Percentiles rank a stretch among this genome's conserved stretches.
Evolutionary conservation across 768 basidiomycete species (phyloP).

Genomic region (Serpula lacrymans): DNA sequence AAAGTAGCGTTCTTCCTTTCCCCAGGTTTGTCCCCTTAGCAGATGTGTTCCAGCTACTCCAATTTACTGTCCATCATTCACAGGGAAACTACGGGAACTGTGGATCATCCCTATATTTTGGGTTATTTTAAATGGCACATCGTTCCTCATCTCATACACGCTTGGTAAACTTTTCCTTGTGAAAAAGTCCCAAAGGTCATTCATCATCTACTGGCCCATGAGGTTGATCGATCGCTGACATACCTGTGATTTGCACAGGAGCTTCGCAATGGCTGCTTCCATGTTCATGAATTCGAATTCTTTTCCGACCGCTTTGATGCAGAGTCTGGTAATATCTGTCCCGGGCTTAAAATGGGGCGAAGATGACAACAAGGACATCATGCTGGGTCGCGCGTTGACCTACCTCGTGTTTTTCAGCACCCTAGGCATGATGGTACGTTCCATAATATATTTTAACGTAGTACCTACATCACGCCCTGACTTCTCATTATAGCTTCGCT

Average conservation of each 20-base stretch:
- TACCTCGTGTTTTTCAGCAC: constrained; percentile 93
- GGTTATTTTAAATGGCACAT: constrained; percentile 66
- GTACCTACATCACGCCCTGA: not conserved
- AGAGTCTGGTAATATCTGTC: constrained; percentile 81
- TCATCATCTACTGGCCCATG: not conserved
- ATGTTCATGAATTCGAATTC: constrained; percentile 97
- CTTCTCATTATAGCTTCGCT: constrained; percentile 58
- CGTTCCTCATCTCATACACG: constrained; percentile 62
- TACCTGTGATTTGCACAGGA: constrained; percentile 36
- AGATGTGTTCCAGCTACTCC: not conserved
- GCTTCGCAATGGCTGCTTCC: constrained; percentile 74
- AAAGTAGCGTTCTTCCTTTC: constrained; percentile 93
- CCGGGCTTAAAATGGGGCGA: constrained; percentile 77
- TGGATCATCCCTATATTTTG: constrained; percentile 90
- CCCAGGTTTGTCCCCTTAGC: constrained; percentile 49
- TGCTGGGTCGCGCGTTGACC: constrained; percentile 87
- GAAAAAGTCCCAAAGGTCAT: constrained; percentile 73
- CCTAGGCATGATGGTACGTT: constrained; percentile 87
- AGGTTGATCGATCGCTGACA: not conserved
- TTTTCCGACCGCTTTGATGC: constrained; percentile 92
- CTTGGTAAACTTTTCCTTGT: constrained; percentile 65
- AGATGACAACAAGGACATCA: constrained; percentile 80
- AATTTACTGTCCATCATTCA: constrained; percentile 1
- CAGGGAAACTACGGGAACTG: constrained; percentile 74
- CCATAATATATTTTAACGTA: not conserved